Percentiles rank a stretch among this genome's conserved stretches.
These are phyloP conservation scores for Diutina scorzettiae DNA, from an alignment of 1,139 yeast species.

Conservation along the genomic window DNA sequence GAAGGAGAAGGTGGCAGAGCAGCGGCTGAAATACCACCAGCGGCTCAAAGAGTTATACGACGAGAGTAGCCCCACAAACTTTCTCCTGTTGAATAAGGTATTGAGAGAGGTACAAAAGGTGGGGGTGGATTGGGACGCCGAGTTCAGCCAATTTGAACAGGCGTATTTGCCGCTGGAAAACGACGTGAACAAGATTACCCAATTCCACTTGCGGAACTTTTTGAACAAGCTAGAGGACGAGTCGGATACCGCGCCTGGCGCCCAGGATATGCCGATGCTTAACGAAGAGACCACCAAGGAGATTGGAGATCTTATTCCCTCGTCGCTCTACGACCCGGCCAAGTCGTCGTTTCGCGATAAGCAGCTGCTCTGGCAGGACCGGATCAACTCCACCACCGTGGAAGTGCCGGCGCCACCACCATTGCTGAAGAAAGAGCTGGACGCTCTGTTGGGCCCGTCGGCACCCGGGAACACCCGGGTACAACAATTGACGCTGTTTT, in stretches of 20 bases:
- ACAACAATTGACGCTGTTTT: slow-evolving; percentile 2
- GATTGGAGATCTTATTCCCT: background rate
- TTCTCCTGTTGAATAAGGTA: slow-evolving; percentile 57
- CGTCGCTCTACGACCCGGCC: background rate
- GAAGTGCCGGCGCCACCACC: background rate
- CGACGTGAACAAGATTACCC: slow-evolving; percentile 85
- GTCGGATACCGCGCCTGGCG: background rate
- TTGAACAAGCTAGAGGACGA: slow-evolving; percentile 40
- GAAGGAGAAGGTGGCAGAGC: slow-evolving; percentile 40
- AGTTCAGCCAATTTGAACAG: slow-evolving; percentile 72
- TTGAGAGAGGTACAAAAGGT: slow-evolving; percentile 65
- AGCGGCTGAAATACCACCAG: slow-evolving; percentile 32
- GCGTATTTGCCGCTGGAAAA: slow-evolving; percentile 81
- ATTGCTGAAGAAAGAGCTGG: slow-evolving; percentile 2
- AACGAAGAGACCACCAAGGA: slow-evolving; percentile 2
- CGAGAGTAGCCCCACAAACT: slow-evolving; percentile 48
- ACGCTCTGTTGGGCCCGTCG: background rate
- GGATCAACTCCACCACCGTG: background rate
- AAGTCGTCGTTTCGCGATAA: background rate
- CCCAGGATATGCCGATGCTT: background rate
- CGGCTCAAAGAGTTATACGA: slow-evolving; percentile 44
- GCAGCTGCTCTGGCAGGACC: slow-evolving; percentile 1
- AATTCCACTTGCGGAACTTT: slow-evolving; percentile 71
- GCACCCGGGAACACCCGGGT: background rate
- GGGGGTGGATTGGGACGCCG: slow-evolving; percentile 82